Percentiles rank a stretch among this genome's conserved stretches.
Conservation (phyloP, 2,329 filamentous ascomycete species). For the Scedosporium minutisporum region DNA sequence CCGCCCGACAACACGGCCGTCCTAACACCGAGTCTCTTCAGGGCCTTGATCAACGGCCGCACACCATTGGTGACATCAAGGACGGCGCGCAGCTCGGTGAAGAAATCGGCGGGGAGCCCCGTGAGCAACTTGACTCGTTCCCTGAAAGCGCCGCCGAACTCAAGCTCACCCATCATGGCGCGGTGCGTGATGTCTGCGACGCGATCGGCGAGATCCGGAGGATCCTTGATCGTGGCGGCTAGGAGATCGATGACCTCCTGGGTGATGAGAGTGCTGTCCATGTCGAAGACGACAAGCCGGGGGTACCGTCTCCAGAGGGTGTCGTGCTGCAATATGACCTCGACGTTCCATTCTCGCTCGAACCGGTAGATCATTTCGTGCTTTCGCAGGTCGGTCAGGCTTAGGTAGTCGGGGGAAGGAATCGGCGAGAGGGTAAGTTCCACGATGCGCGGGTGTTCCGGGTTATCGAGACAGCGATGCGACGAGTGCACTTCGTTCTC, state of each 20-base stretch:
- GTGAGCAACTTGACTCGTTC: slow-evolving; percentile 73
- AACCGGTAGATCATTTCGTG: slow-evolving; percentile 77
- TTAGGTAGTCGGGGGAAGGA: slow-evolving; percentile 52
- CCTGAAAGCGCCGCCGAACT: slow-evolving; percentile 76
- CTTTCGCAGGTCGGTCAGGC: slow-evolving; percentile 61
- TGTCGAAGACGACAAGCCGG: slow-evolving; percentile 88
- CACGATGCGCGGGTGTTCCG: slow-evolving; percentile 51
- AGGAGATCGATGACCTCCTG: slow-evolving; percentile 97
- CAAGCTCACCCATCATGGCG: slow-evolving; percentile 92
- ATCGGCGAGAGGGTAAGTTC: slow-evolving; percentile 55
- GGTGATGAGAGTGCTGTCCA: slow-evolving; percentile 95
- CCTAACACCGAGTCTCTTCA: slow-evolving; percentile 73
- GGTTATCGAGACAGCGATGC: slow-evolving; percentile 55
- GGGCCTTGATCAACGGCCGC: slow-evolving; percentile 58
- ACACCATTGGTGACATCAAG: slow-evolving; percentile 80
- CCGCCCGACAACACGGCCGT: slow-evolving; percentile 88
- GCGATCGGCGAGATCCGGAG: slow-evolving; percentile 62
- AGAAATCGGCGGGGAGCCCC: slow-evolving; percentile 70
- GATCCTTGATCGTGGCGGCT: slow-evolving; percentile 63
- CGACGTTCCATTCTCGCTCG: slow-evolving; percentile 81
- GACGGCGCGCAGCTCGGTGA: slow-evolving; percentile 63
- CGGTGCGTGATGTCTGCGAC: slow-evolving; percentile 85
- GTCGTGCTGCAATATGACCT: slow-evolving; percentile 69
- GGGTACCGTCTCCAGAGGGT: slow-evolving; percentile 68
- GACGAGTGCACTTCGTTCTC: slow-evolving; percentile 47